Percentiles rank a stretch among this genome's conserved stretches.
These are phyloP conservation scores for Diddensiella caesifluorescens DNA, from an alignment of 805 yeast species.

Conservation along the genomic window DNA sequence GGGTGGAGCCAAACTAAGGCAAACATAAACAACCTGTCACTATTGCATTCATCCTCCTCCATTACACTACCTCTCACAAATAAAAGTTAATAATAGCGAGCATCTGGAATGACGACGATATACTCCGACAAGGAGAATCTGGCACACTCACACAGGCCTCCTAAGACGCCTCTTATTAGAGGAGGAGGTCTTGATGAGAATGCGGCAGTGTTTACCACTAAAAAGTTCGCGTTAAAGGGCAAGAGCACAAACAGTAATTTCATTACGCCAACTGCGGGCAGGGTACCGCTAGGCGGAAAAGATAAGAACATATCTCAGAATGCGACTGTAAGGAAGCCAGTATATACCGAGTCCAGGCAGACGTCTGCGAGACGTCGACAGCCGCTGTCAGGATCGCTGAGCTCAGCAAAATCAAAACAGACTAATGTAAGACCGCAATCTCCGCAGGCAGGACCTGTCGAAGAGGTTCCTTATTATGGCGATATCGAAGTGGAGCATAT, in stretches of 20 bases:
- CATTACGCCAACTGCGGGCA: conserved; percentile 12
- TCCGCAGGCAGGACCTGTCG: too few species aligned
- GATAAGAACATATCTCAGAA: conserved; percentile 17
- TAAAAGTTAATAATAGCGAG: too few species aligned
- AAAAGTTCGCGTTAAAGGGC: neutral
- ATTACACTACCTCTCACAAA: too few species aligned
- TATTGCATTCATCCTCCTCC: too few species aligned
- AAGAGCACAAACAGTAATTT: neutral
- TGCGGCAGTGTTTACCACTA: neutral
- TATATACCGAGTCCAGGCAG: too few species aligned
- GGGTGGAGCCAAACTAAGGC: too few species aligned
- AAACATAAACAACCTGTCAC: too few species aligned
- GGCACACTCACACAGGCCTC: conserved; percentile 14
- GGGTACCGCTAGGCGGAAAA: conserved; percentile 25
- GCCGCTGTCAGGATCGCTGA: conserved; percentile 9
- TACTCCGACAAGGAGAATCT: conserved; percentile 22
- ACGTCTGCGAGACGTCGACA: conserved; percentile 8
- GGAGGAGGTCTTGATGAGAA: neutral
- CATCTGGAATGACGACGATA: conserved; percentile 10
- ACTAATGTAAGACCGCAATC: too few species aligned
- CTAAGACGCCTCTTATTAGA: conserved; percentile 5
- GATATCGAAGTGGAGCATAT: conserved; percentile 18
- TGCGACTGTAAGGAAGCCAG: too few species aligned
- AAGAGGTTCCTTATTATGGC: neutral
- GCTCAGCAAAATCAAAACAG: conserved; percentile 7